Conservation (phyloP, 345 rosid species). For the Melaleuca alternifolia region DNA sequence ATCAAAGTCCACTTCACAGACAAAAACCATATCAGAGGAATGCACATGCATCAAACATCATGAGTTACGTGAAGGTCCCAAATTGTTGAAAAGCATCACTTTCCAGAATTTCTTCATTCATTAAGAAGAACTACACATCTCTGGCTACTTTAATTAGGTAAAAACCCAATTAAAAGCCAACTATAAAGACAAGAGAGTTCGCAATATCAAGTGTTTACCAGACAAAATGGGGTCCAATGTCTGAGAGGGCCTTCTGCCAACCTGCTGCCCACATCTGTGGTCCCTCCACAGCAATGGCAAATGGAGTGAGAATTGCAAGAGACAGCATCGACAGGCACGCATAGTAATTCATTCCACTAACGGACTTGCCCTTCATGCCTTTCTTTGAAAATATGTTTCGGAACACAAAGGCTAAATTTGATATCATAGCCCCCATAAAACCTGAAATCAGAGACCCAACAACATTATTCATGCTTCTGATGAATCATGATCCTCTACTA, state of each 20-base stretch:
- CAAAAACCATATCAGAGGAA: neutral
- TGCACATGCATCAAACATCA: neutral
- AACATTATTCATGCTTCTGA: neutral
- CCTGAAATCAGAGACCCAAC: conserved; percentile 35
- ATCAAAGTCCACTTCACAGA: neutral
- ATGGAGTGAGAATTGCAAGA: conserved; percentile 81
- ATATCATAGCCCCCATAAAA: conserved; percentile 99
- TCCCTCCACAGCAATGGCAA: conserved; percentile 95
- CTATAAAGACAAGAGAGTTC: neutral
- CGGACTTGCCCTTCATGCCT: conserved; percentile 97
- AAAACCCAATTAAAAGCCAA: neutral
- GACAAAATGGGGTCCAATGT: conserved; percentile 75
- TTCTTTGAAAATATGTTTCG: conserved; percentile 92
- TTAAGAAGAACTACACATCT: neutral
- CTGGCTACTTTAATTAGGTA: neutral
- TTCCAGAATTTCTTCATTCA: neutral
- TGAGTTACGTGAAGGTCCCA: neutral
- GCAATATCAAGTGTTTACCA: conserved; percentile 34
- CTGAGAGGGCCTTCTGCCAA: conserved; percentile 56
- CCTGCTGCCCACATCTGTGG: conserved; percentile 97
- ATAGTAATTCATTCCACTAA: conserved; percentile 99
- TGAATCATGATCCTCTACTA: neutral
- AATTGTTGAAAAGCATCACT: neutral
- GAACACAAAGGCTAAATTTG: conserved; percentile 91
- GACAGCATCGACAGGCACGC: conserved; percentile 95